Conservation (phyloP, 208 protist species). For the Novymonas esmeraldas region DNA sequence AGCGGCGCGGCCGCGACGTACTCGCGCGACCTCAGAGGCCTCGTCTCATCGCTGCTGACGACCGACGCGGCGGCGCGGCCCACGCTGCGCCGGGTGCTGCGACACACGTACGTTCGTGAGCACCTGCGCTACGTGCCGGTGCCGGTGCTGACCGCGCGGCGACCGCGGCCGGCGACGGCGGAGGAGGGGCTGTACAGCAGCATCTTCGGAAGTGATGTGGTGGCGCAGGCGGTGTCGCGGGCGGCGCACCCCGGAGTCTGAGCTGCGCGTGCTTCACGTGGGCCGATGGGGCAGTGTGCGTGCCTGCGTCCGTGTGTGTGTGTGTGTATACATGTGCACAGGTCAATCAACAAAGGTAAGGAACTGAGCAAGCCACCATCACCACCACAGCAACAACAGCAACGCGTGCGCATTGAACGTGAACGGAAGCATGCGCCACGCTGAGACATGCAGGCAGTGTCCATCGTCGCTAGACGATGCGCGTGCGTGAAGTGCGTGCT, state of each 20-base stretch:
- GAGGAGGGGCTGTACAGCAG: conserved; percentile 35
- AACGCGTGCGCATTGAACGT: background rate
- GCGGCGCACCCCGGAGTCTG: background rate
- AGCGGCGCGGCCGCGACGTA: conserved; percentile 22
- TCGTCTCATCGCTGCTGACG: conserved; percentile 70
- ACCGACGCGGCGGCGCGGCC: conserved; percentile 53
- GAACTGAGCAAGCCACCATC: too few species aligned
- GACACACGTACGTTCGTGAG: conserved; percentile 50
- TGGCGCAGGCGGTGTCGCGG: conserved; percentile 38
- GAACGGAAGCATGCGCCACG: too few species aligned
- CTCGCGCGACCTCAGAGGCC: conserved; percentile 53
- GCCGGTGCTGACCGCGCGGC: conserved; percentile 32
- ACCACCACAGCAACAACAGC: background rate
- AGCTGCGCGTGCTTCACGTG: too few species aligned
- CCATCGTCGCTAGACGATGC: too few species aligned
- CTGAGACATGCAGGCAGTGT: too few species aligned
- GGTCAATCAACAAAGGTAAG: too few species aligned
- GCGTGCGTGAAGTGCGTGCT: too few species aligned
- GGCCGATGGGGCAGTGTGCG: too few species aligned
- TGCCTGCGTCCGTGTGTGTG: too few species aligned
- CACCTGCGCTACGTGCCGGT: conserved; percentile 45
- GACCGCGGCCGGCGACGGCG: background rate
- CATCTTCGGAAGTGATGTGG: conserved; percentile 51
- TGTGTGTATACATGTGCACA: too few species aligned
- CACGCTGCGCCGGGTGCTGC: conserved; percentile 61